Percentiles rank a stretch among this genome's conserved stretches.
Evolutionary conservation across 2,329 filamentous ascomycete species (phyloP).

Genomic region (Aspergillus tamarii): DNA sequence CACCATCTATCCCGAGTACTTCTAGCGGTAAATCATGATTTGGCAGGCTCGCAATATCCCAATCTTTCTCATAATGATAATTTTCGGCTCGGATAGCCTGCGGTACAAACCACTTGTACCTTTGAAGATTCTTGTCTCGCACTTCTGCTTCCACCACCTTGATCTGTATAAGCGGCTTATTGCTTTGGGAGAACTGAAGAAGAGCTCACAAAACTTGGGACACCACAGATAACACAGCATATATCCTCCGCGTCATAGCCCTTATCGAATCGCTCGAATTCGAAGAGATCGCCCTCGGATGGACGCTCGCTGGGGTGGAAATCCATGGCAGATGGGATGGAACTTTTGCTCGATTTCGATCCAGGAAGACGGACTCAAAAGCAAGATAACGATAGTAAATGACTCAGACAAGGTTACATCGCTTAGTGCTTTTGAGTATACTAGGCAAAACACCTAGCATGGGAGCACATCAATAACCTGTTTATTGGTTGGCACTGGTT

Average conservation of each 20-base stretch:
- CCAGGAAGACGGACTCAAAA: not conserved
- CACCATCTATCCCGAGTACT: conserved; percentile 1
- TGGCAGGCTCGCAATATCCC: not conserved
- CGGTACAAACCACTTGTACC: not conserved
- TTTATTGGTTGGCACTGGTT: not conserved
- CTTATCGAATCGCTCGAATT: not conserved
- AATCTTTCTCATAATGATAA: not conserved
- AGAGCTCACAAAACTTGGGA: not conserved
- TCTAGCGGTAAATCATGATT: not conserved
- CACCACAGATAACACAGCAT: not conserved
- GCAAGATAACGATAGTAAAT: not conserved
- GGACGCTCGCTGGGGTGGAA: not conserved
- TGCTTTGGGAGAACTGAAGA: not conserved
- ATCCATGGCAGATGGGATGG: not conserved
- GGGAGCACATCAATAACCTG: not conserved
- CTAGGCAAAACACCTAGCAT: not conserved
- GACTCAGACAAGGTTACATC: conserved; percentile 2
- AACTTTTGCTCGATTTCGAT: not conserved
- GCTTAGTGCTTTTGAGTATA: not conserved
- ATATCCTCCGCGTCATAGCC: not conserved
- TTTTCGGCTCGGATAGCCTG: not conserved
- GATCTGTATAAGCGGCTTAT: not conserved
- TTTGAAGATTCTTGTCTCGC: not conserved
- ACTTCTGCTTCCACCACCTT: not conserved
- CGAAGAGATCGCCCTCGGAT: not conserved